These are phyloP conservation scores for Lipomyces kockii DNA, from an alignment of 805 yeast species.

Conservation along the genomic window DNA sequence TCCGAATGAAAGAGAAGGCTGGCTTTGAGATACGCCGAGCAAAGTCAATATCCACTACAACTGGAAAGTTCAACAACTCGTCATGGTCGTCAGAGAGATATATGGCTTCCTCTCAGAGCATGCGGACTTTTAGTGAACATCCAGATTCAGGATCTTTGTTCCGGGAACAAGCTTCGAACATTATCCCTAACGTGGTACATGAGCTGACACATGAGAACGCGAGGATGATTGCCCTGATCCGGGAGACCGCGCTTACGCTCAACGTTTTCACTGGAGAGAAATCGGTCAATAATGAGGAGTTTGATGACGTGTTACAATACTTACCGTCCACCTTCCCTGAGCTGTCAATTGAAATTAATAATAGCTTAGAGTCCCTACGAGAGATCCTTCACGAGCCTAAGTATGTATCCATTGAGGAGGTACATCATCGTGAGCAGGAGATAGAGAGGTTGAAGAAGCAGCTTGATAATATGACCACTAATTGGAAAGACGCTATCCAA, in stretches of 20 bases:
- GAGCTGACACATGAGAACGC: slow-evolving; percentile 33
- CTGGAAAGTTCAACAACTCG: slow-evolving; percentile 22
- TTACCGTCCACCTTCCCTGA: slow-evolving; percentile 30
- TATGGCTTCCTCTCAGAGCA: neutral
- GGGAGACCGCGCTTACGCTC: slow-evolving; percentile 33
- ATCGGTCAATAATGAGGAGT: slow-evolving; percentile 19
- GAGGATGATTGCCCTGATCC: slow-evolving; percentile 25
- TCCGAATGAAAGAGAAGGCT: slow-evolving; percentile 36
- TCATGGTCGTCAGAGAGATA: slow-evolving; percentile 11
- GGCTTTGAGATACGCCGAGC: slow-evolving; percentile 34
- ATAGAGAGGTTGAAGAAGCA: slow-evolving; percentile 35
- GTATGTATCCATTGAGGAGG: slow-evolving; percentile 31
- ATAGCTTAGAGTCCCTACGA: slow-evolving; percentile 30
- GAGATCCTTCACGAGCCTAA: slow-evolving; percentile 31
- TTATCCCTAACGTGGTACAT: slow-evolving; percentile 27
- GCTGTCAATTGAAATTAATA: slow-evolving; percentile 33
- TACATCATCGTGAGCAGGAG: slow-evolving; percentile 27
- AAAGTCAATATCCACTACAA: slow-evolving; percentile 18
- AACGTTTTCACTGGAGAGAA: slow-evolving; percentile 33
- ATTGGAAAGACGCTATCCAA: slow-evolving; percentile 41
- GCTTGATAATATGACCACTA: slow-evolving; percentile 36
- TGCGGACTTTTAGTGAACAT: slow-evolving; percentile 17
- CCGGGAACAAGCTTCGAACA: slow-evolving; percentile 15
- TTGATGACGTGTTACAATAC: slow-evolving; percentile 24
- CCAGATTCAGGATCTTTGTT: slow-evolving; percentile 19